Evolutionary conservation across 306 rosid genomes (phyloP).

Genomic region (Arachis hypogaea): DNA sequence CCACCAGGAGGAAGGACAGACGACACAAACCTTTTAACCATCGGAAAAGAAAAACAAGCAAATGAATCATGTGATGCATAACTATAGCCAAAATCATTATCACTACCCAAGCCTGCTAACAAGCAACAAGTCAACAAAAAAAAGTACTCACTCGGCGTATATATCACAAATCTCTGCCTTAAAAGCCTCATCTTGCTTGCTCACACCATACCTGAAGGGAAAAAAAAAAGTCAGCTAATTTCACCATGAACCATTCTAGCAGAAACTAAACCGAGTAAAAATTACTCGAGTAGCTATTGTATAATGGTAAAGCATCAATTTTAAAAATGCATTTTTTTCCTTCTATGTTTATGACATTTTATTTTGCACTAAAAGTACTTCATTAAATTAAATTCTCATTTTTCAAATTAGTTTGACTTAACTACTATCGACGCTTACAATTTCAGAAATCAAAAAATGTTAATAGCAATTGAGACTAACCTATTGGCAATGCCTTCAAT

Average conservation of each 20-base stretch:
- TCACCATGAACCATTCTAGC: constrained; percentile 14
- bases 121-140: constrained; percentile 21
- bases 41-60: constrained; percentile 1
- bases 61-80: constrained; percentile 31
- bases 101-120: constrained; percentile 10
- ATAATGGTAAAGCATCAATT: not conserved
- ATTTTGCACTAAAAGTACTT: not conserved
- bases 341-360: too few species aligned
- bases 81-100: constrained; percentile 8
- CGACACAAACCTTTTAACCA: constrained; percentile 63
- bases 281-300: not conserved
- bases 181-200: constrained; percentile 87
- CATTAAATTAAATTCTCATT: not conserved
- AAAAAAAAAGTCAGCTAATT: not conserved
- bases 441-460: not conserved
- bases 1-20: constrained; percentile 83
- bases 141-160: constrained; percentile 61
- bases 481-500: constrained; percentile 77
- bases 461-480: constrained; percentile 49
- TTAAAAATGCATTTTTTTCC: too few species aligned
- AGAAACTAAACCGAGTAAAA: not conserved
- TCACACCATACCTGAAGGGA: constrained; percentile 76
- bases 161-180: constrained; percentile 83
- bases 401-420: not conserved
- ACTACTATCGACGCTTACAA: not conserved